A percentile compares a stretch with the other conserved stretches of the same genome.
phyloP scores from a whole-genome alignment of 306 rosid species.

The Bauhinia variegata region DNA sequence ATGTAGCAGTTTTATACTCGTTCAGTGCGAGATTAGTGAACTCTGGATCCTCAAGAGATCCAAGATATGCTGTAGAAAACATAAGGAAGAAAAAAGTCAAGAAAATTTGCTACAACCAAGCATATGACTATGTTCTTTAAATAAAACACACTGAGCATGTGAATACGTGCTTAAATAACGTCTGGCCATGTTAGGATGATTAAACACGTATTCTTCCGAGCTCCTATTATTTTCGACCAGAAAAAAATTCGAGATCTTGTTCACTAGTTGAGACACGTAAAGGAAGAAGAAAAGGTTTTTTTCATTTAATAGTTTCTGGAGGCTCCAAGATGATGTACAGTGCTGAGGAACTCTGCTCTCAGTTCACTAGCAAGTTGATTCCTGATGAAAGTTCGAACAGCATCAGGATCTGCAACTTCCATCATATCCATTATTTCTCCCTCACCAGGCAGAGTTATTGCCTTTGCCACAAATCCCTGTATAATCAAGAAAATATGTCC shows the following conservation, averaged over 20 bases:
- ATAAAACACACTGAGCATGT: no score
- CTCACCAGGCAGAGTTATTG: constrained; percentile 92
- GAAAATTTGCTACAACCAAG: constrained; percentile 27
- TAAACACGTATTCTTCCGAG: constrained; percentile 66
- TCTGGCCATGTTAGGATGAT: constrained; percentile 79
- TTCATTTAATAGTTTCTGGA: constrained; percentile 24
- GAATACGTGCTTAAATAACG: constrained; percentile 55
- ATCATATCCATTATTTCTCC: constrained; percentile 99
- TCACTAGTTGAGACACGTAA: background rate
- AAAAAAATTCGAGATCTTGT: constrained; percentile 28
- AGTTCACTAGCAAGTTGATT: constrained; percentile 87
- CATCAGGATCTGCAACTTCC: constrained; percentile 97
- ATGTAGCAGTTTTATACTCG: constrained; percentile 72
- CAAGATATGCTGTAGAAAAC: constrained; percentile 75
- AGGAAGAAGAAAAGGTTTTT: constrained; percentile 28
- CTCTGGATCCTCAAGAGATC: constrained; percentile 64
- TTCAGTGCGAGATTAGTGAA: constrained; percentile 54
- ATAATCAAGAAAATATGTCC: constrained; percentile 28
- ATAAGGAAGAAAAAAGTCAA: constrained; percentile 6
- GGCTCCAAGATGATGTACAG: constrained; percentile 51
- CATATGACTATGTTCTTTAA: constrained; percentile 27
- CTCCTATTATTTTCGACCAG: constrained; percentile 81
- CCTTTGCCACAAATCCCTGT: constrained; percentile 92
- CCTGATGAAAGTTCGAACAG: constrained; percentile 85
- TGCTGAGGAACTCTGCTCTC: constrained; percentile 67